These are phyloP conservation scores for Geotrichum carabidarum DNA, from an alignment of 1,139 yeast genomes.

Conservation along the genomic window DNA sequence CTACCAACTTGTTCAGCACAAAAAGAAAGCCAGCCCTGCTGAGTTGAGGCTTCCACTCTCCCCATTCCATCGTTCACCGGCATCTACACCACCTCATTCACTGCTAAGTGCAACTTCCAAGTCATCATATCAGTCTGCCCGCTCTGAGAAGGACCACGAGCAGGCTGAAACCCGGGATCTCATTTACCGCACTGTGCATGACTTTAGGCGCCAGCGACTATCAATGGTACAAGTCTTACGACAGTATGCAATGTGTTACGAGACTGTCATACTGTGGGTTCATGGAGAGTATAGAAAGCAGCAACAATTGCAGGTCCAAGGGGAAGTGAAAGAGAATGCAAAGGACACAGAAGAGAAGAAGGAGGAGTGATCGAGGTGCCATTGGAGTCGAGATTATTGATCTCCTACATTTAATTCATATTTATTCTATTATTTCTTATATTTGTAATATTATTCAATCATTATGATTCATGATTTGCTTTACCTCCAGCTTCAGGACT, in stretches of 20 bases:
- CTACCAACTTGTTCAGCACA: slow-evolving; percentile 38
- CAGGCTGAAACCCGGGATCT: slow-evolving; percentile 41
- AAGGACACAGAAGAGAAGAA: not conserved
- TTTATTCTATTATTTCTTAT: too few species aligned
- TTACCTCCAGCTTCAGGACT: too few species aligned
- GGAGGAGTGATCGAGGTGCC: not conserved
- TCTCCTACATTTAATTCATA: not conserved
- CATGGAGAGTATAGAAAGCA: not conserved
- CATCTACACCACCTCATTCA: not conserved
- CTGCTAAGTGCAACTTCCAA: not conserved
- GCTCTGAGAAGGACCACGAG: not conserved
- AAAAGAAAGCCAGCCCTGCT: not conserved
- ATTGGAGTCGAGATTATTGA: too few species aligned
- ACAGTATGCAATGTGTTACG: slow-evolving; percentile 70
- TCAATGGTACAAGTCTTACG: slow-evolving; percentile 79
- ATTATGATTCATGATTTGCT: too few species aligned
- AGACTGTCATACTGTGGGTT: slow-evolving; percentile 39
- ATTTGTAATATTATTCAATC: too few species aligned
- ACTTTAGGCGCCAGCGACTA: slow-evolving; percentile 62
- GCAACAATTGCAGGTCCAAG: not conserved
- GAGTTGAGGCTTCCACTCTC: not conserved
- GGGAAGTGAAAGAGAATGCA: not conserved
- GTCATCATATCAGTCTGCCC: not conserved
- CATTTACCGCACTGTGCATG: slow-evolving; percentile 51
- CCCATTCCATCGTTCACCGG: not conserved